These are phyloP conservation scores for Hypomyces rosellus DNA, from an alignment of 2,329 filamentous ascomycete species.

Conservation along the genomic window DNA sequence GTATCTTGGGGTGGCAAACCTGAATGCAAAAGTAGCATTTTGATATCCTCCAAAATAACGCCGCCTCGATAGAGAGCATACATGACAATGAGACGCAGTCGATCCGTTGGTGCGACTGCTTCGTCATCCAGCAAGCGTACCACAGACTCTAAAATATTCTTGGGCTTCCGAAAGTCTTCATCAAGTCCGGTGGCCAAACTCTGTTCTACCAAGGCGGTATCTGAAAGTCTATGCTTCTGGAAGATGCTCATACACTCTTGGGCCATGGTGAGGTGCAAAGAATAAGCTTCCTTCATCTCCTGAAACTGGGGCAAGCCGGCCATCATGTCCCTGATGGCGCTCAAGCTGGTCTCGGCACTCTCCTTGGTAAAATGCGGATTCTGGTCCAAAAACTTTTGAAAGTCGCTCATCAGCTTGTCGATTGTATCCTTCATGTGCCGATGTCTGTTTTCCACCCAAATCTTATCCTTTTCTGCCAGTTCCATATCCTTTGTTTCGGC, in stretches of 20 bases:
- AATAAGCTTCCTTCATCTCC: constrained; percentile 91
- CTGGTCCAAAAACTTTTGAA: constrained; percentile 82
- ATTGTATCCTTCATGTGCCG: constrained; percentile 98
- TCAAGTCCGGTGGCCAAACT: constrained; percentile 86
- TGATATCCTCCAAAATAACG: constrained; percentile 74
- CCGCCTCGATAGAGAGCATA: constrained; percentile 85
- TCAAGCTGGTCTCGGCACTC: constrained; percentile 66
- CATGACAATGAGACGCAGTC: constrained; percentile 76
- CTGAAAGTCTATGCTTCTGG: constrained; percentile 73
- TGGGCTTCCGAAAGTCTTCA: constrained; percentile 86
- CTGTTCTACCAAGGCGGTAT: constrained; percentile 85
- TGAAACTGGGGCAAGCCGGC: constrained; percentile 91
- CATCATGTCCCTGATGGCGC: constrained; percentile 95
- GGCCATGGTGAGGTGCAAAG: constrained; percentile 91
- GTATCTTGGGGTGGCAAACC: constrained; percentile 68
- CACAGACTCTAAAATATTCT: constrained; percentile 79
- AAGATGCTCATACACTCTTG: constrained; percentile 96
- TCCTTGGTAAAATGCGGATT: constrained; percentile 88
- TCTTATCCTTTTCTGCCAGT: constrained; percentile 80
- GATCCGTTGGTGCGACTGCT: constrained; percentile 62
- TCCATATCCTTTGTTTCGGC: constrained; percentile 86
- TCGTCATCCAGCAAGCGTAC: constrained; percentile 86
- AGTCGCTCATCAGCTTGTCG: constrained; percentile 85
- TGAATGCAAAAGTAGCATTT: constrained; percentile 78
- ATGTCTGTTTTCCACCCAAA: constrained; percentile 94